Conservation (phyloP, 495 filamentous ascomycete species). For the Penicillium ucsense region DNA sequence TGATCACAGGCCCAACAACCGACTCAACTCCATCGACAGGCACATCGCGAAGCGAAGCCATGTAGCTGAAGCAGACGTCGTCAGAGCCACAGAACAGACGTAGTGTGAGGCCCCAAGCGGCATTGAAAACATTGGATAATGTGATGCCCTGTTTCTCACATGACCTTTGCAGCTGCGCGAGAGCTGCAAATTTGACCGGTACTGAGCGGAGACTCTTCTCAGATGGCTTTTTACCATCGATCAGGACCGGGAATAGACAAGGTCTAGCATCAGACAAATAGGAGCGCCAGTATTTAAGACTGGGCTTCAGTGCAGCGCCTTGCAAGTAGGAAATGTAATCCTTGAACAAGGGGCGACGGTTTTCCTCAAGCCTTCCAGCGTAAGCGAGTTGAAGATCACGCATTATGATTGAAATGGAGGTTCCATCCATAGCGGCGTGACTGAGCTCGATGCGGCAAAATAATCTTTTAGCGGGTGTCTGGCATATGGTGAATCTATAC, state of each 20-base stretch:
- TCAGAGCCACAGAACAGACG: conserved; percentile 37
- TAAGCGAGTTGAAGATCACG: conserved; percentile 41
- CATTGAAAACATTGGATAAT: conserved; percentile 41
- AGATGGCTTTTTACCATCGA: conserved; percentile 15
- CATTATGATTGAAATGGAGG: conserved; percentile 38
- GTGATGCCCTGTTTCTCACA: conserved; percentile 43
- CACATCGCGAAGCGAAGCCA: conserved; percentile 42
- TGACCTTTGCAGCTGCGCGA: conserved; percentile 24
- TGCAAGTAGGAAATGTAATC: conserved; percentile 42
- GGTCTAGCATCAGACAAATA: conserved; percentile 41
- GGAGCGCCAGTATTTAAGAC: conserved; percentile 43
- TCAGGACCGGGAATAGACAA: conserved; percentile 41
- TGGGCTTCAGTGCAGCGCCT: conserved; percentile 23
- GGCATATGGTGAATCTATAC: conserved; percentile 41
- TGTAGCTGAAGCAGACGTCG: conserved; percentile 46
- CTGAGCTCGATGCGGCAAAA: conserved; percentile 48
- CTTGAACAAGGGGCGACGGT: conserved; percentile 40
- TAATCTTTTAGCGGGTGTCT: conserved; percentile 28
- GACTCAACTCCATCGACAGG: conserved; percentile 35
- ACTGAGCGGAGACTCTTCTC: conserved; percentile 24
- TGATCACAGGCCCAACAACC: conserved; percentile 45
- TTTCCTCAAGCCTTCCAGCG: conserved; percentile 21
- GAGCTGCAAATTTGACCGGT: conserved; percentile 21
- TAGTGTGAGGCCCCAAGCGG: conserved; percentile 44
- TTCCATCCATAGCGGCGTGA: conserved; percentile 43